Percentiles rank a stretch among this genome's conserved stretches.
Evolutionary conservation across 805 yeast species (phyloP).

Genomic region (Wickerhamiella vanderwaltii): DNA sequence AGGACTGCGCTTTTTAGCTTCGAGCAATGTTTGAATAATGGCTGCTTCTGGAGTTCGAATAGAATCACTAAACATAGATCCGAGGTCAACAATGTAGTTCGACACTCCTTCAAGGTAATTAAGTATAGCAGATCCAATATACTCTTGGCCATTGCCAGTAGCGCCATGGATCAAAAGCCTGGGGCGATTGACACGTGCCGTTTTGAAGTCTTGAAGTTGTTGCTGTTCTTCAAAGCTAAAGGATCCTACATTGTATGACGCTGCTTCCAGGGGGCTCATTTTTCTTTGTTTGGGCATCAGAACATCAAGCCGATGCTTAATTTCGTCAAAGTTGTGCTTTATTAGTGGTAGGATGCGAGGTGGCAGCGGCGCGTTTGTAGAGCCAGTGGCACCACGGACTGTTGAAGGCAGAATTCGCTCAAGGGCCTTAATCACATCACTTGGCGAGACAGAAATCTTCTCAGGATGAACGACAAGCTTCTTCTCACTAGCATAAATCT

Average conservation of each 20-base stretch:
- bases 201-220: conserved; percentile 43
- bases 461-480: conserved; percentile 64
- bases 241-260: conserved; percentile 40
- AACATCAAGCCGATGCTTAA: conserved; percentile 38
- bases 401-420: conserved; percentile 87
- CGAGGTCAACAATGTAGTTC: conserved; percentile 74
- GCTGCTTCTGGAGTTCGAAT: conserved; percentile 73
- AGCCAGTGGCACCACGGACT: conserved; percentile 65
- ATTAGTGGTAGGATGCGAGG: conserved; percentile 55
- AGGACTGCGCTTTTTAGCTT: conserved; percentile 82
- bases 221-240: conserved; percentile 48
- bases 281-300: conserved; percentile 51
- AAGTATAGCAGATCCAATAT: conserved; percentile 68
- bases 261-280: conserved; percentile 52
- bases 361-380: conserved; percentile 64
- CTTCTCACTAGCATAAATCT: conserved; percentile 65
- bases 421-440: conserved; percentile 76
- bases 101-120: conserved; percentile 81
- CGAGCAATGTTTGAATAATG: conserved; percentile 70
- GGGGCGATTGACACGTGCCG: conserved; percentile 70
- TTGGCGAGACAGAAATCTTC: conserved; percentile 57
- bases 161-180: conserved; percentile 61
- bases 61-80: conserved; percentile 63
- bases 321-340: conserved; percentile 35
- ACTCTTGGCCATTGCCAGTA: conserved; percentile 76